Evolutionary conservation across 768 basidiomycete genomes (phyloP).

Genomic region (Boletales sp.): DNA sequence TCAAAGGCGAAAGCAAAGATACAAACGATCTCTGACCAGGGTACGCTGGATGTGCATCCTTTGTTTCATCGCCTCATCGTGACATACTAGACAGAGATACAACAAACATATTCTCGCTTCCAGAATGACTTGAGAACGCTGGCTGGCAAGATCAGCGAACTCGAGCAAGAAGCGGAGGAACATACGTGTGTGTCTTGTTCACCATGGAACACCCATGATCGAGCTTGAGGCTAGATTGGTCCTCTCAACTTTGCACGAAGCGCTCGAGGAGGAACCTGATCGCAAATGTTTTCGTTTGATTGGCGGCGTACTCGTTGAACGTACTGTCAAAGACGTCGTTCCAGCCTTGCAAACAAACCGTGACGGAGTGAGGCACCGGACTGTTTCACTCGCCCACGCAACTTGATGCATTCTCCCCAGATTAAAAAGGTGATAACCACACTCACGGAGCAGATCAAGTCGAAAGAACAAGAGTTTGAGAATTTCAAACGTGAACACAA

Average conservation of each 20-base stretch:
- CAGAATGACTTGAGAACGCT: constrained; percentile 90
- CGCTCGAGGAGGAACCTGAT: constrained; percentile 75
- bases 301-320: constrained; percentile 92
- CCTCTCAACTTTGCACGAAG: constrained; percentile 80
- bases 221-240: constrained; percentile 60
- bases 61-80: constrained; percentile 32
- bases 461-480: constrained; percentile 82
- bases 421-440: constrained; percentile 78
- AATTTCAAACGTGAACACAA: constrained; percentile 74
- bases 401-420: constrained; percentile 37
- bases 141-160: constrained; percentile 91
- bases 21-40: constrained; percentile 64
- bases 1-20: constrained; percentile 60
- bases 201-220: not conserved
- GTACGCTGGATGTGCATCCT: constrained; percentile 36
- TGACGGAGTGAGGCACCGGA: constrained; percentile 62
- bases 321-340: constrained; percentile 92
- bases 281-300: constrained; percentile 96
- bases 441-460: constrained; percentile 84
- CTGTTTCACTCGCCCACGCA: not conserved
- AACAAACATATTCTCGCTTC: constrained; percentile 74
- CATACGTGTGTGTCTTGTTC: constrained; percentile 61
- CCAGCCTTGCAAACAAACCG: constrained; percentile 87
- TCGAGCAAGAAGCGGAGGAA: constrained; percentile 95
- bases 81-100: constrained; percentile 68